Conservation (phyloP, 2,329 filamentous ascomycete genomes). For the Fusarium veterinarium region DNA sequence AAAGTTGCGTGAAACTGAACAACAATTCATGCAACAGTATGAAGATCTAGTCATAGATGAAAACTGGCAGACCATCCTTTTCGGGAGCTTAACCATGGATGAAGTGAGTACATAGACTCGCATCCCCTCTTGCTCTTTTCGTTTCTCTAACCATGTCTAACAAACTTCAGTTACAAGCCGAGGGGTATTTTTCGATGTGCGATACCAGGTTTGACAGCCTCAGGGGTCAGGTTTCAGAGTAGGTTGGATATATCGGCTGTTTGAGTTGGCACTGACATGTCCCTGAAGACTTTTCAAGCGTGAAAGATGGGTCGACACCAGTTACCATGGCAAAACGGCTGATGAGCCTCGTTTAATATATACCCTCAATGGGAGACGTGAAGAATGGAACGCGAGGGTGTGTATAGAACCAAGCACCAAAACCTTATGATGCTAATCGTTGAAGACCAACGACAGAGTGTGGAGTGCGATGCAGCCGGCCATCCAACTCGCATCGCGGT, state of each 20-base stretch:
- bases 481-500: conserved; percentile 42
- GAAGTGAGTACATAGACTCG: conserved; percentile 36
- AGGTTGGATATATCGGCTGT: background rate
- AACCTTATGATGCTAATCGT: background rate
- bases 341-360: conserved; percentile 28
- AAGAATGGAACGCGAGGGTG: conserved; percentile 43
- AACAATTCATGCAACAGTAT: conserved; percentile 38
- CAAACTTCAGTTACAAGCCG: conserved; percentile 37
- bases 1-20: conserved; percentile 18
- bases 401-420: background rate
- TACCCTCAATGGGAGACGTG: conserved; percentile 33
- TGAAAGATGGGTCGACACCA: conserved; percentile 22
- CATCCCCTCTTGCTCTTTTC: background rate
- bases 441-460: conserved; percentile 40
- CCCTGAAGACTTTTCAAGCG: conserved; percentile 23
- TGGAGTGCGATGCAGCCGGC: conserved; percentile 47
- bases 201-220: conserved; percentile 20
- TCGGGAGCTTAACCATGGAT: conserved; percentile 47
- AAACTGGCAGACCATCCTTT: conserved; percentile 47
- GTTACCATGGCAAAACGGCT: background rate
- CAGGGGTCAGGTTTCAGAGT: conserved; percentile 42
- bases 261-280: background rate
- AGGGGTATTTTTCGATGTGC: conserved; percentile 39
- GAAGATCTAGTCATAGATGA: conserved; percentile 45
- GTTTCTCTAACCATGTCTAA: background rate